A percentile compares a stretch with the other conserved stretches of the same genome.
Evolutionary conservation across 345 rosid genomes (phyloP).

Genomic region (Melaleuca alternifolia): DNA sequence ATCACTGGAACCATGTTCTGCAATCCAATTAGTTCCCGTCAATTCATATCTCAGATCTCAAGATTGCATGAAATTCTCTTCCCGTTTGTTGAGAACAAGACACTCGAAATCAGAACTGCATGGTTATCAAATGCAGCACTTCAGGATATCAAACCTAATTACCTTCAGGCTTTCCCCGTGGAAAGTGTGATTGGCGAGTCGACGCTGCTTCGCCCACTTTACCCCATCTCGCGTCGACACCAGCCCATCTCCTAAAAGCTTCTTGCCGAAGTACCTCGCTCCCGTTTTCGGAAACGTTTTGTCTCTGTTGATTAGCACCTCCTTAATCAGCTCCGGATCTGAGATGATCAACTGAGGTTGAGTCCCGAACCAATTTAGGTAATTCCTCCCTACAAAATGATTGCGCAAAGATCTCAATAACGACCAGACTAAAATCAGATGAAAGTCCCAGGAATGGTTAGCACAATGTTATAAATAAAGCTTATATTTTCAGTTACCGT

Average conservation of each 20-base stretch:
- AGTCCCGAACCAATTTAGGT: background rate
- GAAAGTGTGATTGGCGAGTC: constrained; percentile 16
- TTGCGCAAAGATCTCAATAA: background rate
- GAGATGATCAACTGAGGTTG: background rate
- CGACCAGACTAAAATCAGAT: background rate
- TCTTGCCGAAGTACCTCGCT: background rate
- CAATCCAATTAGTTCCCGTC: background rate
- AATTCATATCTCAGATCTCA: too few species aligned
- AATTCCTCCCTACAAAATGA: background rate
- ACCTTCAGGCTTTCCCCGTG: constrained; percentile 13
- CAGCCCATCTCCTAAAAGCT: constrained; percentile 18
- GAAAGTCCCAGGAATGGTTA: too few species aligned
- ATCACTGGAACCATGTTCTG: constrained; percentile 21
- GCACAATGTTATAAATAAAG: background rate
- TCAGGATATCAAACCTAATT: background rate
- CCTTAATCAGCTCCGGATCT: background rate
- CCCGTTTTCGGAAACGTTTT: background rate
- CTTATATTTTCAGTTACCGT: background rate
- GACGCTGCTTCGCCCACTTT: constrained; percentile 23
- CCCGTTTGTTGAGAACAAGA: too few species aligned
- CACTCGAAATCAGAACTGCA: too few species aligned
- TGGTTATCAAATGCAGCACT: too few species aligned
- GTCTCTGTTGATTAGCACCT: background rate
- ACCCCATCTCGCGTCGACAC: background rate
- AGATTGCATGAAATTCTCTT: too few species aligned